phyloP scores from a whole-genome alignment of 495 filamentous ascomycete species.

The Lasiosphaeria miniovina region DNA sequence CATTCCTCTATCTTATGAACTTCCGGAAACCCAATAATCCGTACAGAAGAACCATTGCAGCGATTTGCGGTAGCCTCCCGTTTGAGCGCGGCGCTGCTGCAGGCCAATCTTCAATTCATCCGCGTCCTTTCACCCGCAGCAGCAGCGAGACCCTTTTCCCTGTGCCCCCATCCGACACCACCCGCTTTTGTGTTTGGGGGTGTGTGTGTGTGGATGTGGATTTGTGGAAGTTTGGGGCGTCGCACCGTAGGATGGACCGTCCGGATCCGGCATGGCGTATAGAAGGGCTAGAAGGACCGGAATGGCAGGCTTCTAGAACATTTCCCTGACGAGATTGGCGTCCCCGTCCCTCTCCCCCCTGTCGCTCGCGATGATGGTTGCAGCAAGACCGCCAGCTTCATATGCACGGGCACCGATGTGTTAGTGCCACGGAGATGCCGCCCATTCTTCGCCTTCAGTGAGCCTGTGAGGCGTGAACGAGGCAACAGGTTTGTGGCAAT shows the following conservation, averaged over 20 bases:
- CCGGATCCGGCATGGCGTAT: constrained; percentile 1
- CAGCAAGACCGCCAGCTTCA: neutral
- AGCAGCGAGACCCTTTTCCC: neutral
- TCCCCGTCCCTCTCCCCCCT: neutral
- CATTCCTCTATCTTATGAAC: neutral
- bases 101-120: neutral
- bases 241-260: no score
- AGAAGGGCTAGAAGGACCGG: neutral
- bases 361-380: neutral
- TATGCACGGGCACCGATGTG: no score
- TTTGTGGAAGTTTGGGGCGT: no score
- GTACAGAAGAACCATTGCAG: neutral
- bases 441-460: no score
- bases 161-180: neutral
- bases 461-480: no score
- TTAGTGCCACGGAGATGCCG: no score
- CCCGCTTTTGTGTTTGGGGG: neutral
- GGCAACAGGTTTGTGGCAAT: no score
- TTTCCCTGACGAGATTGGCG: constrained; percentile 3
- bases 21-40: neutral
- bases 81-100: neutral
- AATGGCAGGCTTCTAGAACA: constrained; percentile 9
- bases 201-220: neutral
- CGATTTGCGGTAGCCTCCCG: neutral
- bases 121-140: neutral